phyloP scores from a whole-genome alignment of 306 rosid genomes.

The Rubus parviflorus region DNA sequence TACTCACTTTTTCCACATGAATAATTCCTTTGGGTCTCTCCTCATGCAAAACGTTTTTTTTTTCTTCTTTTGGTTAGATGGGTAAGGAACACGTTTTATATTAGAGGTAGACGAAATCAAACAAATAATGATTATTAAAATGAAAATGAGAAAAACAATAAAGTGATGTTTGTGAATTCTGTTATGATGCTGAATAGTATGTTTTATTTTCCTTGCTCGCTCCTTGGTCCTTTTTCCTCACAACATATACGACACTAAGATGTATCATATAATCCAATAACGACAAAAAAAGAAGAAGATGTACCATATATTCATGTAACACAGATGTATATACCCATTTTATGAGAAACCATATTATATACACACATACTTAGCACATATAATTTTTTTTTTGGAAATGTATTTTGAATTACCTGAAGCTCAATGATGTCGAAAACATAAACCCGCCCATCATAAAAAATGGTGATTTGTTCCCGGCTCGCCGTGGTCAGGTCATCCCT shows the following conservation, averaged over 20 bases:
- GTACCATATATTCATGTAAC: background rate
- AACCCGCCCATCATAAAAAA: constrained; percentile 24
- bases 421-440: constrained; percentile 26
- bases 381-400: too few species aligned
- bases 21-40: background rate
- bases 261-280: too few species aligned
- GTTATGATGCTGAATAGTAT: background rate
- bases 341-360: too few species aligned
- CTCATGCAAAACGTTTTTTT: constrained; percentile 1
- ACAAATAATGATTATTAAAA: background rate
- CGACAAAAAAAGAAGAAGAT: too few species aligned
- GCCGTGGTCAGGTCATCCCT: constrained; percentile 9
- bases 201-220: too few species aligned
- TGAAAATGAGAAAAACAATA: background rate
- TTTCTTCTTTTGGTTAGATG: background rate
- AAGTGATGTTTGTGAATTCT: background rate
- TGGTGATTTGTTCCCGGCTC: constrained; percentile 7
- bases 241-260: background rate
- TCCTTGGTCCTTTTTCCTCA: too few species aligned
- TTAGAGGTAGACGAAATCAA: background rate
- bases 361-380: too few species aligned
- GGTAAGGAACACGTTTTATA: background rate
- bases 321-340: too few species aligned
- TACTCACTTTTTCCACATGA: background rate
- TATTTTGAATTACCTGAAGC: constrained; percentile 26